A percentile compares a stretch with the other conserved stretches of the same genome.
These are phyloP conservation scores for Xylaria sp. DNA, from an alignment of 2,329 filamentous ascomycete genomes.

Conservation along the genomic window DNA sequence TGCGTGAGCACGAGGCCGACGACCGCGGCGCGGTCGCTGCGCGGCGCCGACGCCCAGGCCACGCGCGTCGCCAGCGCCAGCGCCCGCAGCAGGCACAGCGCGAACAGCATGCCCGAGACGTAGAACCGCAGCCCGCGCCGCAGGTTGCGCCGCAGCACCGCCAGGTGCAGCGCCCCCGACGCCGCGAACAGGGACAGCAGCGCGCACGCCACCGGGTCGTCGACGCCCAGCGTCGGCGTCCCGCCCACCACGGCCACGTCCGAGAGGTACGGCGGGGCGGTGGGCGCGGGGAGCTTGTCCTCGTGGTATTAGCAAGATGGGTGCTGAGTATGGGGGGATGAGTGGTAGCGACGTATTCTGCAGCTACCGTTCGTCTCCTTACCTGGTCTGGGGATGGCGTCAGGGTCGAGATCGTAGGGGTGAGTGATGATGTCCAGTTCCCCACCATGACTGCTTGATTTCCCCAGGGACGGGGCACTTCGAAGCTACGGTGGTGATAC, in stretches of 20 bases:
- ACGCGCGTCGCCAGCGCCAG: constrained; percentile 55
- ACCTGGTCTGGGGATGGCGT: constrained; percentile 6
- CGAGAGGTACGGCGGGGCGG: constrained; percentile 26
- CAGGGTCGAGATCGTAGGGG: background rate
- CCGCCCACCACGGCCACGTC: constrained; percentile 31
- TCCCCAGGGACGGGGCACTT: background rate
- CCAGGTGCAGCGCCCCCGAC: constrained; percentile 30
- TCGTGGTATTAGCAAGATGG: background rate
- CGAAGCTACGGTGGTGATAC: background rate
- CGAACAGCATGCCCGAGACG: constrained; percentile 60
- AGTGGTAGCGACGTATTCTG: too few relatives aligned
- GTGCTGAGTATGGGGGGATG: background rate
- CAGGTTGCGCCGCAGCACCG: constrained; percentile 48
- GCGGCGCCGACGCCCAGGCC: constrained; percentile 52
- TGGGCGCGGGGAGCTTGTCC: constrained; percentile 6
- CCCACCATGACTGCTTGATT: constrained; percentile 9
- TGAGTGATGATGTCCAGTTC: constrained; percentile 19
- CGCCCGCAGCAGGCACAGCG: constrained; percentile 59
- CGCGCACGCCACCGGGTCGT: constrained; percentile 30
- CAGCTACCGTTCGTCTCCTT: too few relatives aligned
- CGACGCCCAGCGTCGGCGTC: constrained; percentile 20
- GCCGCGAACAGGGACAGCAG: constrained; percentile 31
- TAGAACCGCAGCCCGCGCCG: constrained; percentile 59
- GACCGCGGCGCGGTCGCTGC: constrained; percentile 49
- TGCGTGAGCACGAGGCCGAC: constrained; percentile 71